Conservation (phyloP, 1,284 basidiomycete species). For the Vanrija sp. region DNA sequence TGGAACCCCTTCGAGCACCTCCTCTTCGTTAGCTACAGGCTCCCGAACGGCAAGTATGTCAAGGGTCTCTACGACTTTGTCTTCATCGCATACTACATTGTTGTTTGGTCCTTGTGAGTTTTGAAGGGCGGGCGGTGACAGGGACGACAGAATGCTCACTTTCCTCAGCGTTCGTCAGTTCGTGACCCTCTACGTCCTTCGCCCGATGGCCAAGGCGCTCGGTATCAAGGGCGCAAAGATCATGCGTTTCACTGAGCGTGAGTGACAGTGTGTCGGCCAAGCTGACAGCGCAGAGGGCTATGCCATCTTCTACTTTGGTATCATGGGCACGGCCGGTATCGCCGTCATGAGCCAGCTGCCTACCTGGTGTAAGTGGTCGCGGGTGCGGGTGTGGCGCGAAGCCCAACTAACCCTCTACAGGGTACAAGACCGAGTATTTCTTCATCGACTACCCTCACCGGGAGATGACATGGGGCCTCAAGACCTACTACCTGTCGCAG, state of each 20-base stretch:
- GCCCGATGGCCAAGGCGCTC: conserved; percentile 65
- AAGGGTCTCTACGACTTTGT: conserved; percentile 75
- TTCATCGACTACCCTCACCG: conserved; percentile 86
- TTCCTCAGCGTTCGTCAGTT: conserved; percentile 63
- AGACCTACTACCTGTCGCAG: conserved; percentile 88
- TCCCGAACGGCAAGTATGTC: conserved; percentile 60
- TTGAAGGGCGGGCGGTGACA: not conserved
- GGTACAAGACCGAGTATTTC: conserved; percentile 74
- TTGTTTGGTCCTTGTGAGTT: conserved; percentile 77
- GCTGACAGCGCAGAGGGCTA: conserved; percentile 59
- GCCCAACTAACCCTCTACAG: conserved; percentile 14
- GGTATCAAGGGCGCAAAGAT: conserved; percentile 67
- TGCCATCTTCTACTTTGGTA: conserved; percentile 71
- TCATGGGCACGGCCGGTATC: conserved; percentile 69
- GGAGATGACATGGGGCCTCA: conserved; percentile 80
- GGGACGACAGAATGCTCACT: not conserved
- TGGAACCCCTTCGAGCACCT: conserved; percentile 73
- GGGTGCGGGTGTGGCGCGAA: too few species aligned
- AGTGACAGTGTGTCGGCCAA: conserved; percentile 7
- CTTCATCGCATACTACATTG: conserved; percentile 81
- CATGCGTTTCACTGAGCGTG: conserved; percentile 76
- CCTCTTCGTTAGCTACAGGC: conserved; percentile 69
- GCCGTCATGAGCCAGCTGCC: conserved; percentile 83
- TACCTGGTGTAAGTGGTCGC: conserved; percentile 62
- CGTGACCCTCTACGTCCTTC: conserved; percentile 65